Evolutionary conservation across 192 early-diverging fungal species (phyloP).

Genomic region (Podila horticola): DNA sequence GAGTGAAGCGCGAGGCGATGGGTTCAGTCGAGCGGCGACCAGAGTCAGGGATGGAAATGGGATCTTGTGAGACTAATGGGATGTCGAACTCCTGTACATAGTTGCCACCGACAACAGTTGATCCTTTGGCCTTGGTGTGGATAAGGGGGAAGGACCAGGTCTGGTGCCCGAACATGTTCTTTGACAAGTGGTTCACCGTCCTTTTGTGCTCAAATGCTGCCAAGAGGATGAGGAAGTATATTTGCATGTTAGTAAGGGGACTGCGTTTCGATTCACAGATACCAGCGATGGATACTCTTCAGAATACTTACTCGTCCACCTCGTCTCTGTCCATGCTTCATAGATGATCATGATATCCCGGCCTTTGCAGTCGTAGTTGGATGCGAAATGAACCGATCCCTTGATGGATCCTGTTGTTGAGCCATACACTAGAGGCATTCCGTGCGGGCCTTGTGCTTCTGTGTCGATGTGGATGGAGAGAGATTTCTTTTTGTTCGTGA

Average conservation of each 20-base stretch:
- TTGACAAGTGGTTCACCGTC: slow-evolving; percentile 7
- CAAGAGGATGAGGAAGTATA: neutral
- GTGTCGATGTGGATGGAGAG: slow-evolving; percentile 44
- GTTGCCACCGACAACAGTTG: slow-evolving; percentile 17
- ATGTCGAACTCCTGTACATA: slow-evolving; percentile 35
- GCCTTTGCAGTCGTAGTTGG: slow-evolving; percentile 46
- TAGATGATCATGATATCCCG: slow-evolving; percentile 49
- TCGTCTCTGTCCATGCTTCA: slow-evolving; percentile 33
- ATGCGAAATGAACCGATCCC: slow-evolving; percentile 33
- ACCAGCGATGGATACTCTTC: too few relatives aligned
- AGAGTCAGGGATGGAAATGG: neutral
- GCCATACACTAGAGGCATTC: slow-evolving; percentile 46
- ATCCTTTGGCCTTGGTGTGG: slow-evolving; percentile 29
- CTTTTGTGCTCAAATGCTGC: slow-evolving; percentile 17
- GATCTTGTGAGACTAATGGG: slow-evolving; percentile 1
- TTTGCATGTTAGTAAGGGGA: neutral
- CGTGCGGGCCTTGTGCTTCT: slow-evolving; percentile 18
- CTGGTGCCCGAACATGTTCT: slow-evolving; percentile 25
- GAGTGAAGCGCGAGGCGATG: neutral
- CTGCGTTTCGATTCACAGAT: neutral
- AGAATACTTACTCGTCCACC: slow-evolving; percentile 15
- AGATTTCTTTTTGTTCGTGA: slow-evolving; percentile 23
- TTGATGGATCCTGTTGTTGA: slow-evolving; percentile 28
- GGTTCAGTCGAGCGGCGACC: slow-evolving; percentile 7
- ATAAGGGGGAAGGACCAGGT: slow-evolving; percentile 28